Percentiles rank a stretch among this genome's conserved stretches.
Evolutionary conservation across 2,329 filamentous ascomycete species (phyloP).

Genomic region (Arthrobotrys entomopaga): DNA sequence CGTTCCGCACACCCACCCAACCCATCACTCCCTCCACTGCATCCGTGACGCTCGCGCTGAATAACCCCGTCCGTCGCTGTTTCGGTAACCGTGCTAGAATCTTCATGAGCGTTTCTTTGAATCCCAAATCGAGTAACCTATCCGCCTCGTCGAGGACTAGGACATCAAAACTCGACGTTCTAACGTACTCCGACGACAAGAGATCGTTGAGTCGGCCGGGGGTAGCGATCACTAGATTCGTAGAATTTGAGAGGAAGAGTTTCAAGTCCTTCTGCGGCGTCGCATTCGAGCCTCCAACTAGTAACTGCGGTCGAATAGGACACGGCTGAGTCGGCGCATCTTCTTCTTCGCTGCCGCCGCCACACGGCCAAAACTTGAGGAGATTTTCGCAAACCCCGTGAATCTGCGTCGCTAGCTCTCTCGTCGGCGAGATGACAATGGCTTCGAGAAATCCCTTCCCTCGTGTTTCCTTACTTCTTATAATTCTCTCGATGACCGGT

Average conservation of each 20-base stretch:
- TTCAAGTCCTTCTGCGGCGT: slow-evolving; percentile 86
- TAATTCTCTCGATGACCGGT: slow-evolving; percentile 81
- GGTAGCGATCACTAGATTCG: slow-evolving; percentile 89
- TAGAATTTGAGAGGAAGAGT: slow-evolving; percentile 81
- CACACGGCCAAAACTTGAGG: slow-evolving; percentile 75
- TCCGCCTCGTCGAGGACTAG: slow-evolving; percentile 96
- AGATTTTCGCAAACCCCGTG: slow-evolving; percentile 80
- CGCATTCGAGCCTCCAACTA: slow-evolving; percentile 81
- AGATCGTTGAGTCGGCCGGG: slow-evolving; percentile 90
- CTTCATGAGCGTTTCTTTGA: slow-evolving; percentile 87
- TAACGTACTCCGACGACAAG: slow-evolving; percentile 84
- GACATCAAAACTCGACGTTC: slow-evolving; percentile 88
- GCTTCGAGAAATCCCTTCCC: slow-evolving; percentile 90
- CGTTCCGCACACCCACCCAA: slow-evolving; percentile 88
- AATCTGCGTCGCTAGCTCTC: slow-evolving; percentile 89
- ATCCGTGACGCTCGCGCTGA: slow-evolving; percentile 95
- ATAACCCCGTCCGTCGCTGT: slow-evolving; percentile 89
- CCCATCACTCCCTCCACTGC: slow-evolving; percentile 88
- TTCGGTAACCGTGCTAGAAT: slow-evolving; percentile 88
- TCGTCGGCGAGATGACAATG: slow-evolving; percentile 90
- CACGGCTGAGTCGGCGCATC: slow-evolving; percentile 54
- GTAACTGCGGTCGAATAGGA: slow-evolving; percentile 79
- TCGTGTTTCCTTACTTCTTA: slow-evolving; percentile 65
- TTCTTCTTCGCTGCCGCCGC: slow-evolving; percentile 59
- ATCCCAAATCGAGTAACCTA: slow-evolving; percentile 88